Conservation (phyloP, 495 filamentous ascomycete species). For the Cercophora newfieldiana region DNA sequence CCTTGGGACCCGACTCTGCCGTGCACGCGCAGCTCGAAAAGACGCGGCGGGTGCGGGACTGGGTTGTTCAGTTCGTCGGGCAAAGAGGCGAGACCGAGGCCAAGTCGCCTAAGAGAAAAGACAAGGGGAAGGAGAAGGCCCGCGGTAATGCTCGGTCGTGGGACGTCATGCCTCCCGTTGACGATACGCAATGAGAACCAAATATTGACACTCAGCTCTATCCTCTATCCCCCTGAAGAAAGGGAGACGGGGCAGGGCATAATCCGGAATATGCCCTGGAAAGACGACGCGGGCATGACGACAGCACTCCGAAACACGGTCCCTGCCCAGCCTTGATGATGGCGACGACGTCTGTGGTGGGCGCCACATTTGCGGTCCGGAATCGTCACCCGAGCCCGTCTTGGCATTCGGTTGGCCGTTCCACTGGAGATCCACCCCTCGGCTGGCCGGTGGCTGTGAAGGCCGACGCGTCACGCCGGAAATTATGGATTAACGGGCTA, state of each 20-base stretch:
- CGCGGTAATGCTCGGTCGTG: conserved; percentile 9
- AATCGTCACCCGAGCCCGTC: background rate
- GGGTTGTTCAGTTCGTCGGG: conserved; percentile 73
- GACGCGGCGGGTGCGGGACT: conserved; percentile 66
- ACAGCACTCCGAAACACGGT: background rate
- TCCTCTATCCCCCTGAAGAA: background rate
- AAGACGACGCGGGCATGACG: background rate
- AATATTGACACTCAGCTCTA: background rate
- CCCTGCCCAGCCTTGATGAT: background rate
- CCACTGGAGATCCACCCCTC: background rate
- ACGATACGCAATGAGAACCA: conserved; percentile 26
- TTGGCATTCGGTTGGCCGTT: background rate
- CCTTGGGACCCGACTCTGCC: conserved; percentile 17
- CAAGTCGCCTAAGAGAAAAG: background rate
- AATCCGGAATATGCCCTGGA: background rate
- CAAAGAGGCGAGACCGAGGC: background rate
- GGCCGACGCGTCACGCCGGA: background rate
- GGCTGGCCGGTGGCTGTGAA: conserved; percentile 5
- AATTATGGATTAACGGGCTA: background rate
- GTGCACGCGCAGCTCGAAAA: conserved; percentile 59
- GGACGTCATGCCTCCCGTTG: conserved; percentile 21
- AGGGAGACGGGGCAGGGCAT: background rate
- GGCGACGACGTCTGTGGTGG: background rate
- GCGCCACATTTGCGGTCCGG: too few species aligned
- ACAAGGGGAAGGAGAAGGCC: background rate